These are phyloP conservation scores for Cyclotella baltica DNA, from an alignment of 108 stramenopile genomes.

Conservation along the genomic window DNA sequence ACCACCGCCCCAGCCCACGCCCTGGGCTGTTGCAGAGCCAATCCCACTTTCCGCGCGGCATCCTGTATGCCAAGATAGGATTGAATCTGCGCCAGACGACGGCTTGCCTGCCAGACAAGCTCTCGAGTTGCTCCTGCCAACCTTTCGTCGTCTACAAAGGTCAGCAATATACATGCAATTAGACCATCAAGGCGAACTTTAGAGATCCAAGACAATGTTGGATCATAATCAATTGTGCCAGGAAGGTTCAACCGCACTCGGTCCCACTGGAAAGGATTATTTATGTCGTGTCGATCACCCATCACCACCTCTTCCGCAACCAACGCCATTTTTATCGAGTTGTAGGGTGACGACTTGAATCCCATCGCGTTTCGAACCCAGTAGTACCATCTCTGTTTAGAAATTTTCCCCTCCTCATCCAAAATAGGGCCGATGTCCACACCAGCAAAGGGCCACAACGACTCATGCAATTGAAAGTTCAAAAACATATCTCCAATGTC, in stretches of 20 bases:
- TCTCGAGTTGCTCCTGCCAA: constrained; percentile 10
- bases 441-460: constrained; percentile 32
- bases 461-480: constrained; percentile 47
- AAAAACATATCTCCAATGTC: constrained; percentile 59
- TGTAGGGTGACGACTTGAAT: constrained; percentile 46
- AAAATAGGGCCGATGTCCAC: constrained; percentile 38
- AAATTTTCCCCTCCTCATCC: background rate
- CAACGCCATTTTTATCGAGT: constrained; percentile 17
- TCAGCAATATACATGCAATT: constrained; percentile 45
- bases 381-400: constrained; percentile 12
- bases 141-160: constrained; percentile 57
- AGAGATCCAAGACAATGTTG: constrained; percentile 42
- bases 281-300: constrained; percentile 33
- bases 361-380: constrained; percentile 58
- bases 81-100: constrained; percentile 12
- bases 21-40: constrained; percentile 8
- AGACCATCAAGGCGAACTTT: constrained; percentile 43
- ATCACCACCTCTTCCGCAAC: constrained; percentile 40
- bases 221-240: constrained; percentile 35
- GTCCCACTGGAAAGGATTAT: constrained; percentile 54
- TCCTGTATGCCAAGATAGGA: constrained; percentile 53
- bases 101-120: background rate
- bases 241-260: constrained; percentile 51
- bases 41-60: constrained; percentile 45
- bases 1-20: constrained; percentile 45